Base-by-base conservation (phyloP, 2,329 filamentous ascomycete species). In the Colletotrichum melonis region DNA sequence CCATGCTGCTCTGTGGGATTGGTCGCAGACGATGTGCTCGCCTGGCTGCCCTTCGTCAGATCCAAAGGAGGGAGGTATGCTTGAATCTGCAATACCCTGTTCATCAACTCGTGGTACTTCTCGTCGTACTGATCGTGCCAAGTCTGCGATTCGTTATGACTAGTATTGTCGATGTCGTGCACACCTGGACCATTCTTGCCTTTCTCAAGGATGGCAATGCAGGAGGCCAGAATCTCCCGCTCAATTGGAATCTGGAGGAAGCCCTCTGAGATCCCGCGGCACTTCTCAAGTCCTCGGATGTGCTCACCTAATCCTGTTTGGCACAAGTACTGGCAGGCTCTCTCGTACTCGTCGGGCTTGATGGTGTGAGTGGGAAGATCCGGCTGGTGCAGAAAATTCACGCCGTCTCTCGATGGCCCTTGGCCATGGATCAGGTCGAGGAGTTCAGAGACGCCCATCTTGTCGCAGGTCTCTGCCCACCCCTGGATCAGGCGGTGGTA, bases 191-290 rank as follows among this genome's bases (percentile, higher is more conserved):
- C 14, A 2, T 16, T 42, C 24, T 28, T 69, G 3, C 19, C 54
- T 11, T 54, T 55, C n/a, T 63, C 49, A 24, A 63, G 28, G 4
- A 32, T 57, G 19, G 56, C 9, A 2, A 56, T n/a, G 26, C 60
- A 66, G 7, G 11, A 11, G 19, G 26, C 46, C 4, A 80, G 30
- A 8, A 81, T 71, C 8, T 77, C 76, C 56, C 73, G 68, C 22
- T 80, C 76, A 1, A 81, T 74, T 5, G 72, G 42, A 14, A 82
- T 42, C 6, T 69, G 67, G 11, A 81, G 52, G 58, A 81, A 81
- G 26, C 76, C 76, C 9, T 56, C 57, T 0, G 65, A 65, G 1
- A 58, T 63, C 1, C 74, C 72, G 7, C 67, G 60, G 69, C 76
- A 79, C 5, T 38, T 32, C 3, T 75, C 16, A 14, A 81, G 73